Evolutionary conservation across 2,329 filamentous ascomycete species (phyloP).

Genomic region (Chaetomium globosum): DNA sequence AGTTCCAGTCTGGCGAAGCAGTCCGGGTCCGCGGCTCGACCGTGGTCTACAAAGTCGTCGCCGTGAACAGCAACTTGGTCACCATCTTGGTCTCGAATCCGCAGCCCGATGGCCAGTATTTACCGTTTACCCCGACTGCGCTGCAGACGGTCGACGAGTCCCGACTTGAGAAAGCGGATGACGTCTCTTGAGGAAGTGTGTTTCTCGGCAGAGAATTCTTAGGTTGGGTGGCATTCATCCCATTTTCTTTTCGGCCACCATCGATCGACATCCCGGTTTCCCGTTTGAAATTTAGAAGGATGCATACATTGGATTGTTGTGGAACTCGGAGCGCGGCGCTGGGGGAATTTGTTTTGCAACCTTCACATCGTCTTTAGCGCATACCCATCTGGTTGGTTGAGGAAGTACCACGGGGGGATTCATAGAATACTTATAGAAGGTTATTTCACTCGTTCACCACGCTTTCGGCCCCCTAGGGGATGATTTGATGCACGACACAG

Average conservation of each 20-base stretch:
- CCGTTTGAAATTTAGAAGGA: not conserved
- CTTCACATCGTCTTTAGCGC: conserved; percentile 1
- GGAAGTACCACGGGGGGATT: not conserved
- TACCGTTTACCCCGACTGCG: conserved; percentile 29
- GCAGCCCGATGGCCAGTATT: conserved; percentile 32
- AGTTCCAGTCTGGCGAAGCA: conserved; percentile 32
- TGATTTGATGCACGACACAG: no score
- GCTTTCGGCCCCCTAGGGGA: no score
- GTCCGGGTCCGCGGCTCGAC: conserved; percentile 32
- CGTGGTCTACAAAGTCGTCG: conserved; percentile 35
- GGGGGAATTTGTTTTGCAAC: not conserved
- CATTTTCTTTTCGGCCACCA: not conserved
- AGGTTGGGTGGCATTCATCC: no score
- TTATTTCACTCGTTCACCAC: not conserved
- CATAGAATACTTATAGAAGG: conserved; percentile 18
- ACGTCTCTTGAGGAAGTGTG: conserved; percentile 8
- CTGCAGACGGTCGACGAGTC: conserved; percentile 35
- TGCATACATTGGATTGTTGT: not conserved
- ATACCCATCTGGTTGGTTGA: not conserved
- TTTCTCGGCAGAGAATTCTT: not conserved
- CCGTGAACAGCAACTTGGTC: conserved; percentile 29
- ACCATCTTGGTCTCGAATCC: conserved; percentile 35
- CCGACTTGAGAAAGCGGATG: conserved; percentile 31
- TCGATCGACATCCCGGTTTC: not conserved
- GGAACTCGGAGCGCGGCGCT: not conserved